phyloP scores from a whole-genome alignment of 306 rosid genomes.

The Begonia loranthoides region DNA sequence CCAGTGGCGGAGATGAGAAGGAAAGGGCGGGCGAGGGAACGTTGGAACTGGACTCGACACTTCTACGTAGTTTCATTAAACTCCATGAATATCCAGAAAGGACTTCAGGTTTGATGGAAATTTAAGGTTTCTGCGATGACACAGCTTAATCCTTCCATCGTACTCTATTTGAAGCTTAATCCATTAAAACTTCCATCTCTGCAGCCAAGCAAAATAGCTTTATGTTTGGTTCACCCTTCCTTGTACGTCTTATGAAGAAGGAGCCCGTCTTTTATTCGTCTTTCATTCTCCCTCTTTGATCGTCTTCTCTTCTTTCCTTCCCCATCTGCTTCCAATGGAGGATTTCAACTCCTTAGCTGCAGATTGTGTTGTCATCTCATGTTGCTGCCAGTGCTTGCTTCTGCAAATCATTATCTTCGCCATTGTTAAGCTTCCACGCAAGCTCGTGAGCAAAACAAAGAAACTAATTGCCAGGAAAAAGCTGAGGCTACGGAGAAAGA shows the following conservation, averaged over 20 bases:
- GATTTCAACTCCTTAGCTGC: slow-evolving; percentile 46
- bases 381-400: slow-evolving; percentile 84
- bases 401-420: slow-evolving; percentile 45
- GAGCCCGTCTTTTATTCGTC: slow-evolving; percentile 28
- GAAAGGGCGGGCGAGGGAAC: too few species aligned
- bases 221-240: slow-evolving; percentile 40
- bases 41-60: too few species aligned
- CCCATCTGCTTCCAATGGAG: slow-evolving; percentile 38
- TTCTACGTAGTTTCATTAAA: too few species aligned
- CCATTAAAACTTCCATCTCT: not conserved
- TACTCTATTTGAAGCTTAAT: too few species aligned
- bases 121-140: too few species aligned
- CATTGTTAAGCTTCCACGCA: slow-evolving; percentile 53
- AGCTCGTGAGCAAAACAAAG: slow-evolving; percentile 35
- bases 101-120: too few species aligned
- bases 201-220: slow-evolving; percentile 28
- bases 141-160: too few species aligned
- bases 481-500: slow-evolving; percentile 24
- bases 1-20: too few species aligned
- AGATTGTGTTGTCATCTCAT: slow-evolving; percentile 61
- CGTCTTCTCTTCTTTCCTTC: slow-evolving; percentile 3
- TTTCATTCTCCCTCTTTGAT: slow-evolving; percentile 22
- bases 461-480: slow-evolving; percentile 33
- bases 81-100: too few species aligned
- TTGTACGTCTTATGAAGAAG: slow-evolving; percentile 16